A percentile compares a stretch with the other conserved stretches of the same genome.
Evolutionary conservation across 2,329 filamentous ascomycete genomes (phyloP).

Genomic region (Diaporthe ampelina): DNA sequence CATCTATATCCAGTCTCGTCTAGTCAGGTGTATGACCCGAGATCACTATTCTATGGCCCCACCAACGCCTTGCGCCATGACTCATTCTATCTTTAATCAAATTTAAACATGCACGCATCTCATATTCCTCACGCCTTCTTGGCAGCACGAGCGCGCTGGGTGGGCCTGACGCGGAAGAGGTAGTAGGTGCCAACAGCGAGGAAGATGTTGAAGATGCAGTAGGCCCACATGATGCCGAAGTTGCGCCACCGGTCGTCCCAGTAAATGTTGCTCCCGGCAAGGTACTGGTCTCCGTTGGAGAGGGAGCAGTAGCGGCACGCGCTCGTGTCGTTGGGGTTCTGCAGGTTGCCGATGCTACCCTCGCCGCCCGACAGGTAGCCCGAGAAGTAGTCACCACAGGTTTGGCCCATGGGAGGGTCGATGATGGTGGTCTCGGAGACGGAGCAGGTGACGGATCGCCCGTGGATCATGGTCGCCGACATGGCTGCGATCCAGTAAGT

Average conservation of each 20-base stretch:
- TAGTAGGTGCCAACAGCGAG: slow-evolving; percentile 74
- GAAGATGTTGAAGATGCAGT: slow-evolving; percentile 73
- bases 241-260: slow-evolving; percentile 76
- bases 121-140: slow-evolving; percentile 6
- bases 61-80: slow-evolving; percentile 5
- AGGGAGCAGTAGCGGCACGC: slow-evolving; percentile 78
- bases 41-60: not conserved
- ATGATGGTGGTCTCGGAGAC: slow-evolving; percentile 73
- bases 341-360: slow-evolving; percentile 66
- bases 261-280: slow-evolving; percentile 60
- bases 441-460: slow-evolving; percentile 65
- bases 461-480: slow-evolving; percentile 74
- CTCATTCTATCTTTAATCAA: slow-evolving; percentile 14
- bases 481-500: slow-evolving; percentile 79
- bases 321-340: slow-evolving; percentile 68
- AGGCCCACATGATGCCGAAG: slow-evolving; percentile 78
- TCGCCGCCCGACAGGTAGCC: slow-evolving; percentile 62
- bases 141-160: slow-evolving; percentile 25
- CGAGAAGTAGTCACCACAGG: slow-evolving; percentile 74
- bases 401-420: slow-evolving; percentile 71
- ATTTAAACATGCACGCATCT: not conserved
- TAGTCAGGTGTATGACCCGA: not conserved
- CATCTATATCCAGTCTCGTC: not conserved
- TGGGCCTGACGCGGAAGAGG: slow-evolving; percentile 65
- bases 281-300: slow-evolving; percentile 72